A percentile compares a stretch with the other conserved stretches of the same genome.
Conservation (phyloP, 1,284 basidiomycete genomes). For the Mycosarcoma mackinlayi region DNA sequence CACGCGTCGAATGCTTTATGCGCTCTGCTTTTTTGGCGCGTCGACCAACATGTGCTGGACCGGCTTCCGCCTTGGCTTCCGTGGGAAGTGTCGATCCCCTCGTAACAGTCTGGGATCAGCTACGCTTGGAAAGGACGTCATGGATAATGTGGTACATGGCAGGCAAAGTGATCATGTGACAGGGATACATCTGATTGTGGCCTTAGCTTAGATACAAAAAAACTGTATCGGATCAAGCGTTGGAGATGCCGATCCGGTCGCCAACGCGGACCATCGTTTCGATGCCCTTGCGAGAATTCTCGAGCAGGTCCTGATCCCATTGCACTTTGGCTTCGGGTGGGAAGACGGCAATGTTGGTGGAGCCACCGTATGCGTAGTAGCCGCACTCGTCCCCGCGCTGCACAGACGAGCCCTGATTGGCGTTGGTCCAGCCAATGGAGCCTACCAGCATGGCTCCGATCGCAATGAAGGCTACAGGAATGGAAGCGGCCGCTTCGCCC, state of each 20-base stretch:
- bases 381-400: slow-evolving; percentile 87
- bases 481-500: slow-evolving; percentile 8
- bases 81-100: no score
- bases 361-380: slow-evolving; percentile 70
- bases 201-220: no score
- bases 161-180: no score
- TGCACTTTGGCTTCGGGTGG: slow-evolving; percentile 71
- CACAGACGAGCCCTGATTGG: slow-evolving; percentile 81
- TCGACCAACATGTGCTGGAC: no score
- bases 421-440: slow-evolving; percentile 78
- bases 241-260: slow-evolving; percentile 54
- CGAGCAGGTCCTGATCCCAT: slow-evolving; percentile 91
- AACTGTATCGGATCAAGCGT: slow-evolving; percentile 13
- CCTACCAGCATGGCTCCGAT: slow-evolving; percentile 73
- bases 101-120: no score
- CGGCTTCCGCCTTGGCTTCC: no score
- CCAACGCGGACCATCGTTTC: slow-evolving; percentile 81
- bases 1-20: no score
- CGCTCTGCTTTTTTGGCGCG: no score
- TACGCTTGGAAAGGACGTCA: no score
- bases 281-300: slow-evolving; percentile 75
- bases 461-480: slow-evolving; percentile 56
- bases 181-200: no score
- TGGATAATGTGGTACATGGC: no score
- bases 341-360: slow-evolving; percentile 52